Percentiles rank a stretch among this genome's conserved stretches.
Conservation (phyloP, 768 basidiomycete species). For the Pulveroboletus sp. region DNA sequence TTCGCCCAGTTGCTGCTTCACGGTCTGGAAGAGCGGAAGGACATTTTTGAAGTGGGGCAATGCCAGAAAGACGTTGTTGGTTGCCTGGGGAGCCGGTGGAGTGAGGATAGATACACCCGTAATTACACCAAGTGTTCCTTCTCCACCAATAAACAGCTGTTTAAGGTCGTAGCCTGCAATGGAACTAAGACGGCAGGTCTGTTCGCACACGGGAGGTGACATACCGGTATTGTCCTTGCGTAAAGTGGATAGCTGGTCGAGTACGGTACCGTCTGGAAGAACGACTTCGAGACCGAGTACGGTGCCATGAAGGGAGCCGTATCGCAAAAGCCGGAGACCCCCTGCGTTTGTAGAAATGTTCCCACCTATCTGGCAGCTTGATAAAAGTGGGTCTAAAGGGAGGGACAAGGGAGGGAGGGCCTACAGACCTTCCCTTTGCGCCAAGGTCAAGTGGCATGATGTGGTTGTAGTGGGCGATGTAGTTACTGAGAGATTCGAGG, state of each 20-base stretch:
- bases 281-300: constrained; percentile 96
- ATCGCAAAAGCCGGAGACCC: constrained; percentile 88
- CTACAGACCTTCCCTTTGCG: constrained; percentile 83
- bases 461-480: constrained; percentile 81
- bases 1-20: constrained; percentile 82
- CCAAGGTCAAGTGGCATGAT: constrained; percentile 97
- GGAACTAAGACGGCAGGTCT: background rate
- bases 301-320: constrained; percentile 91
- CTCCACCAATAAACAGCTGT: constrained; percentile 96
- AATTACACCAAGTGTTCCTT: constrained; percentile 93
- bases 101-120: constrained; percentile 95
- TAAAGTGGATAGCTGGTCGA: constrained; percentile 83
- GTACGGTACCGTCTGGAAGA: constrained; percentile 86
- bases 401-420: background rate
- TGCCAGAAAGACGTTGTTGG: constrained; percentile 89
- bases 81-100: constrained; percentile 73
- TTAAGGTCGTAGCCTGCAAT: constrained; percentile 91
- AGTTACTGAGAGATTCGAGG: constrained; percentile 80
- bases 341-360: constrained; percentile 98
- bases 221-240: constrained; percentile 96
- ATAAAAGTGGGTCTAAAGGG: constrained; percentile 1
- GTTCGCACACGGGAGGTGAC: constrained; percentile 15
- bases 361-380: constrained; percentile 94
- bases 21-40: constrained; percentile 75
- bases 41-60: constrained; percentile 85